Conservation (phyloP, 768 basidiomycete genomes). For the Kwoniella shandongensis region DNA sequence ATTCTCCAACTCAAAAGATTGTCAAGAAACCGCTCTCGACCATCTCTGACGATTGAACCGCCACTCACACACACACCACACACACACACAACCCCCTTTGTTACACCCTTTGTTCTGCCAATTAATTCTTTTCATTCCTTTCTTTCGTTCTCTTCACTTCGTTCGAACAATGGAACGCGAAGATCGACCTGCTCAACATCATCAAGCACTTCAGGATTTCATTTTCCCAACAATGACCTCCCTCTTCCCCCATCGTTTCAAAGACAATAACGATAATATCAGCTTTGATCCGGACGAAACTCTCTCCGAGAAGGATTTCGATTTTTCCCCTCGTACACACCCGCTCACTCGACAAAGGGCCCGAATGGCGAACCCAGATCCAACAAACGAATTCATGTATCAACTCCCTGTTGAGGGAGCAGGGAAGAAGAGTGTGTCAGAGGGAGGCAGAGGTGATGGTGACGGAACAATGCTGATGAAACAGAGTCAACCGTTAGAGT, state of each 20-base stretch:
- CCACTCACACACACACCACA: no score
- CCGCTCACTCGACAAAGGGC: conserved; percentile 10
- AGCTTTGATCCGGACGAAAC: no score
- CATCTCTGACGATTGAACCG: no score
- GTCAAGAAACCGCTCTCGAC: no score
- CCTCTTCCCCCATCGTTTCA: no score
- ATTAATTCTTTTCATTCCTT: neutral
- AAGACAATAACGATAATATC: no score
- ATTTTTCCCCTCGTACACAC: conserved; percentile 16
- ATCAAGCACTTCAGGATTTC: no score
- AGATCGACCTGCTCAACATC: no score
- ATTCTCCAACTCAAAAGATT: no score
- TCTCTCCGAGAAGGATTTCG: neutral
- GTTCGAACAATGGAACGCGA: no score
- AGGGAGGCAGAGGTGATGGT: conserved; percentile 12
- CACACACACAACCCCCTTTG: no score
- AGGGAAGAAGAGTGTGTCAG: conserved; percentile 3
- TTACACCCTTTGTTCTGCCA: neutral
- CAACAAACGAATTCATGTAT: conserved; percentile 44
- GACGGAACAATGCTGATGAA: neutral
- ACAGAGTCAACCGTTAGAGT: conserved; percentile 28
- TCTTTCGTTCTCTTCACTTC: neutral
- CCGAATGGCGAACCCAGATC: conserved; percentile 33
- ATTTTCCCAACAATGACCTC: no score
- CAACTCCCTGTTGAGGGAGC: conserved; percentile 22